phyloP scores from a whole-genome alignment of 192 early-diverging fungal genomes.

The Coemansia sp. region DNA sequence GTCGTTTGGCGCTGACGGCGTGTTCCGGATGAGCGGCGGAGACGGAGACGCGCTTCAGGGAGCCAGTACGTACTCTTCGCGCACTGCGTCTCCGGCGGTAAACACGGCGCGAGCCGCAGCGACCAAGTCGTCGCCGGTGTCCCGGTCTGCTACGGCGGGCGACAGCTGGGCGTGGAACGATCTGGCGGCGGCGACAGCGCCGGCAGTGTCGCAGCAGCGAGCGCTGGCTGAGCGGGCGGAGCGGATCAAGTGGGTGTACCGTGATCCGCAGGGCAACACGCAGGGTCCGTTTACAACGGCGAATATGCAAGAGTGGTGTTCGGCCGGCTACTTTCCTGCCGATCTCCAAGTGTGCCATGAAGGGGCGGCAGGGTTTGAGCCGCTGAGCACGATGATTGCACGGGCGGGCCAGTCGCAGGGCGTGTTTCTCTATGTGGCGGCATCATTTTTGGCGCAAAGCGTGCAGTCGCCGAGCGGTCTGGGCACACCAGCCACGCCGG shows the following conservation, averaged over 20 bases:
- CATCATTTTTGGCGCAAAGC: constrained; percentile 19
- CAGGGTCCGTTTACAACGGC: constrained; percentile 87
- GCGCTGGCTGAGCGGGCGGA: constrained; percentile 42
- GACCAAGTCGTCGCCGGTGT: not conserved
- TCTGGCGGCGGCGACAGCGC: constrained; percentile 8
- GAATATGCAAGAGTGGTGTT: constrained; percentile 97
- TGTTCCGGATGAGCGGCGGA: constrained; percentile 61
- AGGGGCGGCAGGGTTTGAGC: constrained; percentile 77
- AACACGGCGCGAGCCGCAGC: not conserved
- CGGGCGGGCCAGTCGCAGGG: constrained; percentile 66
- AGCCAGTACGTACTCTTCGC: constrained; percentile 7
- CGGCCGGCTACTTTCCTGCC: constrained; percentile 77
- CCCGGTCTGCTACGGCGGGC: constrained; percentile 2
- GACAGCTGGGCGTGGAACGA: constrained; percentile 26
- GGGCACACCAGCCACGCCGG: constrained; percentile 34
- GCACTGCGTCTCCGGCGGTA: constrained; percentile 13
- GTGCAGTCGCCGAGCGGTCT: constrained; percentile 14
- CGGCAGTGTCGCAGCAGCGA: constrained; percentile 7
- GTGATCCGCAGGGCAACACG: constrained; percentile 78
- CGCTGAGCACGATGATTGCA: constrained; percentile 66
- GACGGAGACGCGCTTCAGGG: constrained; percentile 28
- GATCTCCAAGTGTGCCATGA: constrained; percentile 81
- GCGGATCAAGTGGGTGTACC: constrained; percentile 72
- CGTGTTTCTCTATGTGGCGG: constrained; percentile 64
- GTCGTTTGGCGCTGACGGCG: constrained; percentile 67